Percentiles rank a stretch among this genome's conserved stretches.
Evolutionary conservation across 2,329 filamentous ascomycete species (phyloP).

Genomic region (Phialocephala subalpina): DNA sequence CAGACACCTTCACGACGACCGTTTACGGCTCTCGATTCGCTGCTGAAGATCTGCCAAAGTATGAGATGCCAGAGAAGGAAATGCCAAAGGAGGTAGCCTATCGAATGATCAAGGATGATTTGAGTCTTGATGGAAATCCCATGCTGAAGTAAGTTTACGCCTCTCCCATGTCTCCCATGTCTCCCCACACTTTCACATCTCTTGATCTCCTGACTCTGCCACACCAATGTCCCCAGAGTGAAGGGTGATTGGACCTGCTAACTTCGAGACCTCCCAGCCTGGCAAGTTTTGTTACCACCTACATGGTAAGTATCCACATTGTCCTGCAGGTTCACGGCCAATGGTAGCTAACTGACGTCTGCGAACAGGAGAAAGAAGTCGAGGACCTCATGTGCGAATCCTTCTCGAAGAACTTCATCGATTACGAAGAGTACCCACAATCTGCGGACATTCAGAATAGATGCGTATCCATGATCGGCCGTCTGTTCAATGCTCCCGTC

Average conservation of each 20-base stretch:
- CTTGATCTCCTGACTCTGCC: background rate
- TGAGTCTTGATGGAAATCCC: slow-evolving; percentile 90
- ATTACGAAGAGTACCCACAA: slow-evolving; percentile 86
- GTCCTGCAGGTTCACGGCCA: background rate
- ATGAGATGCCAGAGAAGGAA: slow-evolving; percentile 87
- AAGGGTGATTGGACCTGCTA: slow-evolving; percentile 17
- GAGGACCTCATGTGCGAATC: slow-evolving; percentile 95
- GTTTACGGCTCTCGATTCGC: slow-evolving; percentile 92
- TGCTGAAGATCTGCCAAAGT: slow-evolving; percentile 77
- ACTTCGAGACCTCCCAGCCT: slow-evolving; percentile 60
- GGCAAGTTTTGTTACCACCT: slow-evolving; percentile 93
- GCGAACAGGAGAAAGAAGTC: slow-evolving; percentile 81
- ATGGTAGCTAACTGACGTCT: background rate
- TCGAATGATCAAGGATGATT: slow-evolving; percentile 94
- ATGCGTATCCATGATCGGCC: slow-evolving; percentile 89
- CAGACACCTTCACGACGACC: slow-evolving; percentile 43
- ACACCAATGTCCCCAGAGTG: background rate
- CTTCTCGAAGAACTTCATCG: slow-evolving; percentile 95
- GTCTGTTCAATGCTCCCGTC: slow-evolving; percentile 82
- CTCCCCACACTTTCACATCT: background rate
- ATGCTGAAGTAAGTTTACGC: slow-evolving; percentile 80
- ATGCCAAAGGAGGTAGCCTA: slow-evolving; percentile 96
- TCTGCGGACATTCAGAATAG: slow-evolving; percentile 89
- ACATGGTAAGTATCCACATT: slow-evolving; percentile 72
- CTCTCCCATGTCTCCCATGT: background rate